Percentiles rank a stretch among this genome's conserved stretches.
phyloP scores from a whole-genome alignment of 1,139 yeast species.

The Suhomyces chickasaworum region DNA sequence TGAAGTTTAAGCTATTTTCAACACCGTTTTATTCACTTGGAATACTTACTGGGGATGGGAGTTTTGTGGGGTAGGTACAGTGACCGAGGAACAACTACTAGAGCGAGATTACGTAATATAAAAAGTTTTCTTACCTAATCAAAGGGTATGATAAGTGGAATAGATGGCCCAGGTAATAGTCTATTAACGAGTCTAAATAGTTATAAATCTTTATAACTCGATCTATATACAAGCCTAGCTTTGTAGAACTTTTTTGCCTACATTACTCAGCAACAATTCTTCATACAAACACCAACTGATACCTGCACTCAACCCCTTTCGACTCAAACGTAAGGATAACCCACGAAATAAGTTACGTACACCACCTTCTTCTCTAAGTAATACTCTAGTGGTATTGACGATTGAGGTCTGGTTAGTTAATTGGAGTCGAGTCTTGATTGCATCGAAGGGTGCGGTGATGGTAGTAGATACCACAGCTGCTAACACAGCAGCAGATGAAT shows the following conservation, averaged over 20 bases:
- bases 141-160: no score
- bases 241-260: conserved; percentile 8
- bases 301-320: conserved; percentile 92
- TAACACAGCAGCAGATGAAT: conserved; percentile 66
- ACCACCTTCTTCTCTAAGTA: conserved; percentile 60
- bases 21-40: no score
- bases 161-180: background rate
- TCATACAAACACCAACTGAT: conserved; percentile 97
- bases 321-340: conserved; percentile 70
- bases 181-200: background rate
- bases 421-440: conserved; percentile 90
- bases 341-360: conserved; percentile 74
- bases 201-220: background rate
- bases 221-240: conserved; percentile 10
- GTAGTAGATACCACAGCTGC: conserved; percentile 85
- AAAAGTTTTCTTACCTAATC: background rate
- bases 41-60: no score
- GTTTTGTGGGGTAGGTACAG: conserved; percentile 6
- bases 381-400: conserved; percentile 29
- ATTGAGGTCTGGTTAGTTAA: conserved; percentile 35
- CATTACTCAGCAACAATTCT: conserved; percentile 61
- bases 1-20: no score
- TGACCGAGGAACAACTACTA: conserved; percentile 2
- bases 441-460: conserved; percentile 92
- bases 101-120: background rate